These are phyloP conservation scores for Ustilago sp. DNA, from an alignment of 1,284 basidiomycete genomes.

Conservation along the genomic window DNA sequence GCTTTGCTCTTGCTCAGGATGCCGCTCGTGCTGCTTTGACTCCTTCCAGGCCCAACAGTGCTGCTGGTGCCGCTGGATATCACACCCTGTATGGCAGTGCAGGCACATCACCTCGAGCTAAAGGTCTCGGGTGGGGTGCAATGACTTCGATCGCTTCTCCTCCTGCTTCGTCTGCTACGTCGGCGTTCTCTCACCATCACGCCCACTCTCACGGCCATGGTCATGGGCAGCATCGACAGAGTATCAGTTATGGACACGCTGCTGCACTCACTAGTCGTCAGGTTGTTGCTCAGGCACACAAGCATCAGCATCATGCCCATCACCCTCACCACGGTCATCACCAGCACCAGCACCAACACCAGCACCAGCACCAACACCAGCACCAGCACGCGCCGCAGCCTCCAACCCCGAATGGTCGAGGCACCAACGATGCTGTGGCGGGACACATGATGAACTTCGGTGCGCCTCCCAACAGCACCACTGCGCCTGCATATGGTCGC, in stretches of 20 bases:
- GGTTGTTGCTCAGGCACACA: conserved; percentile 16
- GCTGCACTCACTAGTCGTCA: conserved; percentile 35
- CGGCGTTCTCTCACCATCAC: conserved; percentile 8
- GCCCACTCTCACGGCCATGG: conserved; percentile 16
- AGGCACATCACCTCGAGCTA: conserved; percentile 57
- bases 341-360: conserved; percentile 27
- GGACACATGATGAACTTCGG: conserved; percentile 40
- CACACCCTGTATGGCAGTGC: conserved; percentile 31
- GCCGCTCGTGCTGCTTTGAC: conserved; percentile 38
- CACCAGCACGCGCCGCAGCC: conserved; percentile 6
- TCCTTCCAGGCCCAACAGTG: conserved; percentile 49
- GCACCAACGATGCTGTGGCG: background rate
- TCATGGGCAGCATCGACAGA: conserved; percentile 24
- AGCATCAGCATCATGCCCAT: conserved; percentile 18
- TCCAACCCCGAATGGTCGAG: conserved; percentile 2
- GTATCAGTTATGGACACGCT: conserved; percentile 50
- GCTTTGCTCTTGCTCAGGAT: conserved; percentile 45
- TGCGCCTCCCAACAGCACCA: conserved; percentile 21
- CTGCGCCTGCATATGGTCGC: conserved; percentile 26
- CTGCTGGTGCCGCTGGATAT: conserved; percentile 40
- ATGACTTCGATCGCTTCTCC: conserved; percentile 56
- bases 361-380: conserved; percentile 14
- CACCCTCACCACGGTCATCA: conserved; percentile 31
- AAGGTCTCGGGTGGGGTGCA: conserved; percentile 60
- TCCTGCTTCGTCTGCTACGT: conserved; percentile 12